These are phyloP conservation scores for Hypsizygus ulmarius DNA, from an alignment of 1,284 basidiomycete genomes.

Conservation along the genomic window DNA sequence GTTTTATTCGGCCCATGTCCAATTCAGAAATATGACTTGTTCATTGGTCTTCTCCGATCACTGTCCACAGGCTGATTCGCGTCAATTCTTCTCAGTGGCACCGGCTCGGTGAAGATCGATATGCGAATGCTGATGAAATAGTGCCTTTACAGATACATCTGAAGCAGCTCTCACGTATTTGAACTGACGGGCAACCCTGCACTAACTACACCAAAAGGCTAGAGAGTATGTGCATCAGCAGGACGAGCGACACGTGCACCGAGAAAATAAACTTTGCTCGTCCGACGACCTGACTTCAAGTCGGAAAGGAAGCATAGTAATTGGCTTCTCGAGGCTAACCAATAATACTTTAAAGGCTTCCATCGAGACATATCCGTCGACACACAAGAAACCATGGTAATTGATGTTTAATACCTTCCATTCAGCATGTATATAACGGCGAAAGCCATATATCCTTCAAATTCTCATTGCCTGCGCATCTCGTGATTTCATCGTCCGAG, in stretches of 20 bases:
- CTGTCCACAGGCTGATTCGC: no score
- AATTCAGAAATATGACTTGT: no score
- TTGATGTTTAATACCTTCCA: background rate
- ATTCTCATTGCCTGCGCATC: background rate
- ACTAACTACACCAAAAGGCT: no score
- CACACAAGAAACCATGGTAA: conserved; percentile 5
- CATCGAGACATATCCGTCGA: conserved; percentile 1
- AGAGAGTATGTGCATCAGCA: background rate
- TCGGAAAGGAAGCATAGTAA: background rate
- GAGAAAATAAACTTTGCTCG: background rate
- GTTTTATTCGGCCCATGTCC: no score
- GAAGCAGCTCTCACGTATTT: no score
- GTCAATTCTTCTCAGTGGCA: no score
- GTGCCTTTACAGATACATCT: no score
- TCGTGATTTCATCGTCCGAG: background rate
- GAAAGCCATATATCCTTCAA: background rate
- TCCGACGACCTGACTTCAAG: background rate
- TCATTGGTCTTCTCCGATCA: no score
- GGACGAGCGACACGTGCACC: background rate
- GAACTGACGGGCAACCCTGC: no score
- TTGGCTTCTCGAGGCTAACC: conserved; percentile 1
- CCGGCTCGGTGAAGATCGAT: no score
- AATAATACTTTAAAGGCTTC: background rate
- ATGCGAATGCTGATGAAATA: no score
- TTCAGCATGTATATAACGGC: background rate